Percentiles rank a stretch among this genome's conserved stretches.
Evolutionary conservation across 1,284 basidiomycete species (phyloP).

Genomic region (Boletellus dicymbophilus): DNA sequence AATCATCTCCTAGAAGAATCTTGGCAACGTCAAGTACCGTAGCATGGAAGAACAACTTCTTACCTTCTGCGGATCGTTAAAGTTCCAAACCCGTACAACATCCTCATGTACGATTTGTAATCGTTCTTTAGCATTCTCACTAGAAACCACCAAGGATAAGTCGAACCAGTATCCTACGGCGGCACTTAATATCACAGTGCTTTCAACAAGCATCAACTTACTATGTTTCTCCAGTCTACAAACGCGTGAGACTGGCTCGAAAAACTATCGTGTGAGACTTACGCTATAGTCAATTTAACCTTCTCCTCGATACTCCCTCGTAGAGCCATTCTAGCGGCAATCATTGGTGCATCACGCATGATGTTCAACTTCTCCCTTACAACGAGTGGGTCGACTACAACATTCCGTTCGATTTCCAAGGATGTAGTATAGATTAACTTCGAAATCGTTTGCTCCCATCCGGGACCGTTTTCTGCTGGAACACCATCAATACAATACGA

Average conservation of each 20-base stretch:
- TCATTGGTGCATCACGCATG: neutral
- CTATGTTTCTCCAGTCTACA: neutral
- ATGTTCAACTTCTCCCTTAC: neutral
- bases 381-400: neutral
- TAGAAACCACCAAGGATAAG: neutral
- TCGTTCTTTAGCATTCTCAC: neutral
- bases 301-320: neutral
- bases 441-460: neutral
- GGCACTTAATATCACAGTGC: neutral
- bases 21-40: neutral
- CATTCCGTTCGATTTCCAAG: neutral
- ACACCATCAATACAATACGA: neutral
- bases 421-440: neutral
- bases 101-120: neutral
- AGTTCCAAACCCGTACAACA: neutral
- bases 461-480: neutral
- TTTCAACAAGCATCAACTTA: neutral
- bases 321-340: neutral
- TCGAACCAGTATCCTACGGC: neutral
- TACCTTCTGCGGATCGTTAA: neutral
- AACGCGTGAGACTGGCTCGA: neutral
- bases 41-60: neutral
- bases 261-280: neutral
- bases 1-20: no score
- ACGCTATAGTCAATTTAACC: neutral